These are phyloP conservation scores for Chalciporus piperatus DNA, from an alignment of 768 basidiomycete genomes.

Conservation along the genomic window DNA sequence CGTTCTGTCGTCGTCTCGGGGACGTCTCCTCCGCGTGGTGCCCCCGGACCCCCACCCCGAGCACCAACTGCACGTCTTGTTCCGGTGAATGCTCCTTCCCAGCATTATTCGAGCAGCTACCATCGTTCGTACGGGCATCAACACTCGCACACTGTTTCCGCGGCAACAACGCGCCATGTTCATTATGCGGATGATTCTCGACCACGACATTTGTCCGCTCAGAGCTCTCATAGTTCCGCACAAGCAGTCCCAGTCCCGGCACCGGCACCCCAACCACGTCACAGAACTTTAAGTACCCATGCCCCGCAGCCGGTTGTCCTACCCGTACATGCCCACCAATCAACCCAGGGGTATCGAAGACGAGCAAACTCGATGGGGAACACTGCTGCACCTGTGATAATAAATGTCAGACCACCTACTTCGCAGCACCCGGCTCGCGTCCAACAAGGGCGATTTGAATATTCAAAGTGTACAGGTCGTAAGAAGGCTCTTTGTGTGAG, in stretches of 20 bases:
- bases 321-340: conserved; percentile 4
- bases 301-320: neutral
- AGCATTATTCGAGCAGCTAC: conserved; percentile 3
- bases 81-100: conserved; percentile 2
- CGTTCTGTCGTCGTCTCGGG: conserved; percentile 13
- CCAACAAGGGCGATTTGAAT: conserved; percentile 34
- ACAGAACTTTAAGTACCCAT: conserved; percentile 2
- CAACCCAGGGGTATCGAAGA: conserved; percentile 13
- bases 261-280: neutral
- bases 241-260: neutral
- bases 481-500: conserved; percentile 50
- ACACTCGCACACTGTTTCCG: conserved; percentile 13
- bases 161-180: conserved; percentile 20
- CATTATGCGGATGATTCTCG: conserved; percentile 23
- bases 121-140: conserved; percentile 1
- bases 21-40: neutral
- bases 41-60: neutral
- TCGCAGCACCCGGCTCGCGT: conserved; percentile 3
- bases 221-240: conserved; percentile 1
- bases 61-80: conserved; percentile 5
- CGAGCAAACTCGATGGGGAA: conserved; percentile 22
- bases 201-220: conserved; percentile 9
- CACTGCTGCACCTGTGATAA: neutral
- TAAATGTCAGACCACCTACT: conserved; percentile 5
- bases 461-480: conserved; percentile 49